These are phyloP conservation scores for Ophiosphaerella narmari DNA, from an alignment of 2,329 filamentous ascomycete species.

Conservation along the genomic window DNA sequence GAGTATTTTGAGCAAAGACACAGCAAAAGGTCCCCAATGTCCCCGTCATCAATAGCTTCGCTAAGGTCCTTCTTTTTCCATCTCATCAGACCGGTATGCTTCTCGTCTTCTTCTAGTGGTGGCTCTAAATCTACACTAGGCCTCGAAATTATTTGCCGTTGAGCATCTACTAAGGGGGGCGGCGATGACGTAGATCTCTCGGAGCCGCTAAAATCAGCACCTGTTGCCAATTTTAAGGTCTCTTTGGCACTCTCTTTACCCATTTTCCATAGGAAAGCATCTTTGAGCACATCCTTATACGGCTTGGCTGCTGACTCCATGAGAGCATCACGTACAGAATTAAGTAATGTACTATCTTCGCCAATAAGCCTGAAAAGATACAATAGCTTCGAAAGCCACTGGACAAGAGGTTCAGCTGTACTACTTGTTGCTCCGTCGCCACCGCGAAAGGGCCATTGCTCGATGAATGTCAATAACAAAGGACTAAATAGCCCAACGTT, in stretches of 20 bases:
- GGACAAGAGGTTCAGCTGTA: constrained; percentile 34
- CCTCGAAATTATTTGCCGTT: constrained; percentile 13
- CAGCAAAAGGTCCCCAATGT: constrained; percentile 70
- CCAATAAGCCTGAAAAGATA: constrained; percentile 44
- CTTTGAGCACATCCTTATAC: constrained; percentile 39
- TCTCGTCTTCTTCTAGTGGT: constrained; percentile 49
- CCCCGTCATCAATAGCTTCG: constrained; percentile 77
- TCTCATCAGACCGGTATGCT: constrained; percentile 55
- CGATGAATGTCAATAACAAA: constrained; percentile 69
- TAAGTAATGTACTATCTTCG: constrained; percentile 38
- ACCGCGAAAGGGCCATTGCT: constrained; percentile 73
- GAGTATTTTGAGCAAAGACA: constrained; percentile 76
- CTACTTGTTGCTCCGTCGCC: constrained; percentile 30
- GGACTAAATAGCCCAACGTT: constrained; percentile 58
- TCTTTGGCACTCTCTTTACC: constrained; percentile 44
- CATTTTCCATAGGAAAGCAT: constrained; percentile 46
- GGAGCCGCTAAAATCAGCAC: constrained; percentile 42
- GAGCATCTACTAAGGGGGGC: constrained; percentile 19
- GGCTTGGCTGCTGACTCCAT: constrained; percentile 31
- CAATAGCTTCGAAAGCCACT: constrained; percentile 43
- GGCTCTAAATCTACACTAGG: constrained; percentile 34
- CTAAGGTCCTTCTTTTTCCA: constrained; percentile 81
- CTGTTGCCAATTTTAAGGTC: constrained; percentile 39
- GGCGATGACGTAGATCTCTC: constrained; percentile 39
- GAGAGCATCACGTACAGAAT: constrained; percentile 32